These are phyloP conservation scores for Daldinia decipiens DNA, from an alignment of 495 filamentous ascomycete genomes.

Conservation along the genomic window DNA sequence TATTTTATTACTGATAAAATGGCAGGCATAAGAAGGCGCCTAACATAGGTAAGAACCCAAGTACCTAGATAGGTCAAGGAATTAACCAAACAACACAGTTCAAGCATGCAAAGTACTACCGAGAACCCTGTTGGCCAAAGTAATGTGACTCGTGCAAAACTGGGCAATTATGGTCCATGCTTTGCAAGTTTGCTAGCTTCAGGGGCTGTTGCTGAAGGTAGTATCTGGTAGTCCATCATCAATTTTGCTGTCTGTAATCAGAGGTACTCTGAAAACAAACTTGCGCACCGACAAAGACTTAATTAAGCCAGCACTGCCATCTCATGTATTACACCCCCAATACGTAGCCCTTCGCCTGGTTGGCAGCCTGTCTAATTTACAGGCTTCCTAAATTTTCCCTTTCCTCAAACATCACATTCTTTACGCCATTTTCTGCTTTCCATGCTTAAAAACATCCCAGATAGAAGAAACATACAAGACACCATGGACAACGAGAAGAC, in stretches of 20 bases:
- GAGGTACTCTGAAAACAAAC: neutral
- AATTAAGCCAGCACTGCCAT: neutral
- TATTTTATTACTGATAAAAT: neutral
- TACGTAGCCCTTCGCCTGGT: neutral
- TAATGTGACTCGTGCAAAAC: neutral
- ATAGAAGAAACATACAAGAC: neutral
- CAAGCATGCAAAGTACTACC: neutral
- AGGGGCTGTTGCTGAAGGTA: neutral
- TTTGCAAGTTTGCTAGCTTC: slow-evolving; percentile 5
- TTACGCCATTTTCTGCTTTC: neutral
- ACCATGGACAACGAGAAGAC: neutral
- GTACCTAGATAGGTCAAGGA: neutral
- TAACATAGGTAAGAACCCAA: neutral
- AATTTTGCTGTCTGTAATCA: neutral
- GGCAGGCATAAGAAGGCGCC: neutral
- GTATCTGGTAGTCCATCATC: neutral
- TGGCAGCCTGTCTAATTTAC: neutral
- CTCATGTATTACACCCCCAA: neutral
- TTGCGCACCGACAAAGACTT: neutral
- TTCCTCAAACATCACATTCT: neutral
- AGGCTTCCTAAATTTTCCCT: neutral
- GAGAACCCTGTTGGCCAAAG: neutral
- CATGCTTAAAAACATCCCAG: neutral
- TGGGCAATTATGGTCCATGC: slow-evolving; percentile 10
- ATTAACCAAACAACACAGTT: neutral